Percentiles rank a stretch among this genome's conserved stretches.
phyloP scores from a whole-genome alignment of 768 basidiomycete genomes.

The Lactarius pseudohatsudake region DNA sequence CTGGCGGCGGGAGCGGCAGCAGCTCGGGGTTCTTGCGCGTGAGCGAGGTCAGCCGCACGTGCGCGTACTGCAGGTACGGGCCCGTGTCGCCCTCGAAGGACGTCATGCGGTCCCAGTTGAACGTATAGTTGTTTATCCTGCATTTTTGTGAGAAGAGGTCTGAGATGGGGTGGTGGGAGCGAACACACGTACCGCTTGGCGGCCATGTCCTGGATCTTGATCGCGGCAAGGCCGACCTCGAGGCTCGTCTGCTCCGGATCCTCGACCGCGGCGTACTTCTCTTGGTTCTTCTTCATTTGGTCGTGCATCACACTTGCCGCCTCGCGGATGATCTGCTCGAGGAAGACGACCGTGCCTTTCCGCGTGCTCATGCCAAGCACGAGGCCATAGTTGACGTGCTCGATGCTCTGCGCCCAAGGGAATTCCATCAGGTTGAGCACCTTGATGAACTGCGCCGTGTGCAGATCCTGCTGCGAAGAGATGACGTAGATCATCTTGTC shows the following conservation, averaged over 20 bases:
- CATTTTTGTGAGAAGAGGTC: not conserved
- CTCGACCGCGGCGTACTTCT: constrained; percentile 85
- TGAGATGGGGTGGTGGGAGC: not conserved
- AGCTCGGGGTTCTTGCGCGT: constrained; percentile 90
- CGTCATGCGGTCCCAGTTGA: constrained; percentile 92
- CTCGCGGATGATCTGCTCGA: constrained; percentile 90
- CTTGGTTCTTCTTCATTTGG: constrained; percentile 93
- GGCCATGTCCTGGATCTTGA: constrained; percentile 98
- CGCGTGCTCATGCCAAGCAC: constrained; percentile 95
- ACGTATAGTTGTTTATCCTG: constrained; percentile 95
- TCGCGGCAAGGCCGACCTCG: constrained; percentile 90
- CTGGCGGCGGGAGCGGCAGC: constrained; percentile 66
- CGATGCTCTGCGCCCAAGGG: constrained; percentile 77
- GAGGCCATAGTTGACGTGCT: constrained; percentile 90
- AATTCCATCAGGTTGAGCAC: constrained; percentile 86
- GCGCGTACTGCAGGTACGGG: constrained; percentile 95
- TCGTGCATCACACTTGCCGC: constrained; percentile 91
- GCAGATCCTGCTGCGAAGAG: constrained; percentile 82
- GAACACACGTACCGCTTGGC: constrained; percentile 67
- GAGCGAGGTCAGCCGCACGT: constrained; percentile 89
- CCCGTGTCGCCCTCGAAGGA: constrained; percentile 97
- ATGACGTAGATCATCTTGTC: constrained; percentile 95
- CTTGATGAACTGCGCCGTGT: constrained; percentile 92
- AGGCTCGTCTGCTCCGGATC: constrained; percentile 77
- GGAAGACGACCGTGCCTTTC: constrained; percentile 91